Conservation (phyloP, 2,329 filamentous ascomycete species). For the Pestalotiopsis sp. region DNA sequence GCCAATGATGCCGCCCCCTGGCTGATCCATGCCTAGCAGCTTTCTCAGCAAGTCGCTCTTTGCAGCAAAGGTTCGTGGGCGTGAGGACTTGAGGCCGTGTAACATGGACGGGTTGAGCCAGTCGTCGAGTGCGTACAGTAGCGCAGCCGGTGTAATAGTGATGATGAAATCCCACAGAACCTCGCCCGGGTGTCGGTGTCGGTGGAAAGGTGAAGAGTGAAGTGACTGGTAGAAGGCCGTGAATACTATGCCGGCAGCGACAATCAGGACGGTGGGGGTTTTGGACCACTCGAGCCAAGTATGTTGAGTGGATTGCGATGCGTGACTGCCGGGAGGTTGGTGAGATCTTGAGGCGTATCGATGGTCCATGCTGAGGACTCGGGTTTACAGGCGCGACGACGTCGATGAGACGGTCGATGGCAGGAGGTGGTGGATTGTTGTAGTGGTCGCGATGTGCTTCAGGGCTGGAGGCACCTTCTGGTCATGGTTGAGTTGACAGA, state of each 20-base stretch:
- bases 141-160: conserved; percentile 54
- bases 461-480: conserved; percentile 10
- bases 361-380: conserved; percentile 40
- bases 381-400: not conserved
- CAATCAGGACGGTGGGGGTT: conserved; percentile 39
- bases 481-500: not conserved
- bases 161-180: conserved; percentile 66
- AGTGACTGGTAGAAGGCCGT: conserved; percentile 39
- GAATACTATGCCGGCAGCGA: conserved; percentile 35
- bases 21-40: conserved; percentile 61
- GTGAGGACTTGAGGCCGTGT: conserved; percentile 38
- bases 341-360: conserved; percentile 32
- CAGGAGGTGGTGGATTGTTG: conserved; percentile 14
- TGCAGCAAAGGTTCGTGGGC: conserved; percentile 49
- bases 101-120: conserved; percentile 54
- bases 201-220: conserved; percentile 28
- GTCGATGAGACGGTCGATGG: not conserved
- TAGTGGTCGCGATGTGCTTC: conserved; percentile 6
- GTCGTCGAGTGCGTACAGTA: conserved; percentile 61
- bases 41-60: conserved; percentile 69
- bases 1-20: conserved; percentile 52
- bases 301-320: conserved; percentile 23
- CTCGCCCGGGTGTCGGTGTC: conserved; percentile 41
- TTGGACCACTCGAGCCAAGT: conserved; percentile 34
- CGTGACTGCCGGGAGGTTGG: conserved; percentile 29